Percentiles rank a stretch among this genome's conserved stretches.
These are phyloP conservation scores for Tetrapisispora nanseiensis DNA, from an alignment of 805 yeast species.

Conservation along the genomic window DNA sequence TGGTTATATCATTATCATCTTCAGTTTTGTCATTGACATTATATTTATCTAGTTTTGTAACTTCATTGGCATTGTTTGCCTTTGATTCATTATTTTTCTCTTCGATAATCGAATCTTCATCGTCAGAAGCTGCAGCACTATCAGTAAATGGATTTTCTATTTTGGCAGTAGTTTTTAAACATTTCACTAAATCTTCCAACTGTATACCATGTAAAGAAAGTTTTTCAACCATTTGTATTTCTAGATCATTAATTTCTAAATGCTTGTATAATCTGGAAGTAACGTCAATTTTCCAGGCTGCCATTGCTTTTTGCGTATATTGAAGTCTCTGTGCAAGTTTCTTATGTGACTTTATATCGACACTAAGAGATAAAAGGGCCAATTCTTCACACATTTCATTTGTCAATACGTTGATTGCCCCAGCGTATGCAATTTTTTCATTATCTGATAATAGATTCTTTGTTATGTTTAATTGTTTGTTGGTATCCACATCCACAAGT, in stretches of 20 bases:
- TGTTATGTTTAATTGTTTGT: slow-evolving; percentile 61
- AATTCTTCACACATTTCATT: slow-evolving; percentile 77
- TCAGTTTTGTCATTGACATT: slow-evolving; percentile 1
- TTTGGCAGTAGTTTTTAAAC: slow-evolving; percentile 42
- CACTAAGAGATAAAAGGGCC: slow-evolving; percentile 45
- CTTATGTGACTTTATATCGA: slow-evolving; percentile 36
- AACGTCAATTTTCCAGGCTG: slow-evolving; percentile 72
- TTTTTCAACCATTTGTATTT: slow-evolving; percentile 77
- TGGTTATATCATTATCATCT: slow-evolving; percentile 1
- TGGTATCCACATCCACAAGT: slow-evolving; percentile 29
- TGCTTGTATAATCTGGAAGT: slow-evolving; percentile 69
- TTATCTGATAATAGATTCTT: slow-evolving; percentile 70
- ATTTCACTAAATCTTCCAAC: slow-evolving; percentile 57
- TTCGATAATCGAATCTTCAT: not conserved
- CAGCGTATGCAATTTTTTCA: slow-evolving; percentile 88
- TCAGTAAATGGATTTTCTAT: slow-evolving; percentile 42
- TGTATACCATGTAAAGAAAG: slow-evolving; percentile 76
- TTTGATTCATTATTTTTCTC: not conserved
- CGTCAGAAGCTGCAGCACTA: not conserved
- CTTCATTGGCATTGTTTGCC: slow-evolving; percentile 1
- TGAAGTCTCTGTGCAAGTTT: slow-evolving; percentile 53
- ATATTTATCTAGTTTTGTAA: no score
- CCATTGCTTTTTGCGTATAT: slow-evolving; percentile 64
- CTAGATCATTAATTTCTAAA: slow-evolving; percentile 66
- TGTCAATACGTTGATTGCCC: slow-evolving; percentile 63